Conservation (phyloP, 768 basidiomycete genomes). For the Leccinum variicolor region DNA sequence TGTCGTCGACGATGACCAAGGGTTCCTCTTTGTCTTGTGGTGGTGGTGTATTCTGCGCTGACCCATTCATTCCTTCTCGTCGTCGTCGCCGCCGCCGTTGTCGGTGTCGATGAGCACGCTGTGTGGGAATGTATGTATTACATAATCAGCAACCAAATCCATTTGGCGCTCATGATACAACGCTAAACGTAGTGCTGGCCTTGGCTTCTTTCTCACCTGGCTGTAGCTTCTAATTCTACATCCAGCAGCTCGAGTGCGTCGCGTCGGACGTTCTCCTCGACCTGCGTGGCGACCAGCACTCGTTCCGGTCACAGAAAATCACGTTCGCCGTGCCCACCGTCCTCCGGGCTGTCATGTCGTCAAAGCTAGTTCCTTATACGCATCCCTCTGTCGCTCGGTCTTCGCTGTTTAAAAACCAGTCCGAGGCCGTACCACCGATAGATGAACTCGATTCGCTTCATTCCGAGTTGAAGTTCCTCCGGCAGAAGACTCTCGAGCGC, state of each 20-base stretch:
- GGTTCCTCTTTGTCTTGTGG: neutral
- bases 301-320: constrained; percentile 7
- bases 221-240: constrained; percentile 16
- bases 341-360: constrained; percentile 48
- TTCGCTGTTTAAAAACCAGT: constrained; percentile 56
- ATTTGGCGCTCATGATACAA: constrained; percentile 27
- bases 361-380: constrained; percentile 51
- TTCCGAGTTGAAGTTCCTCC: constrained; percentile 54
- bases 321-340: neutral
- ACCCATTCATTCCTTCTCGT: constrained; percentile 8
- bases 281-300: constrained; percentile 8
- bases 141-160: constrained; percentile 28
- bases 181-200: constrained; percentile 24
- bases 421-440: constrained; percentile 65
- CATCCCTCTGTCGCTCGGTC: constrained; percentile 52
- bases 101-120: constrained; percentile 6
- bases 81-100: neutral
- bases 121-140: constrained; percentile 25
- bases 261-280: constrained; percentile 14
- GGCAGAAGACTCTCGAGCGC: constrained; percentile 54
- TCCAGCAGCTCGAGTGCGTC: constrained; percentile 10
- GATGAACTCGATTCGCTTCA: constrained; percentile 70
- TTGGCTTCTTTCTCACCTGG: constrained; percentile 24
- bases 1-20: constrained; percentile 5
- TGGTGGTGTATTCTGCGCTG: neutral